Conservation (phyloP, 768 basidiomycete species). For the Kwoniella botswanensis region DNA sequence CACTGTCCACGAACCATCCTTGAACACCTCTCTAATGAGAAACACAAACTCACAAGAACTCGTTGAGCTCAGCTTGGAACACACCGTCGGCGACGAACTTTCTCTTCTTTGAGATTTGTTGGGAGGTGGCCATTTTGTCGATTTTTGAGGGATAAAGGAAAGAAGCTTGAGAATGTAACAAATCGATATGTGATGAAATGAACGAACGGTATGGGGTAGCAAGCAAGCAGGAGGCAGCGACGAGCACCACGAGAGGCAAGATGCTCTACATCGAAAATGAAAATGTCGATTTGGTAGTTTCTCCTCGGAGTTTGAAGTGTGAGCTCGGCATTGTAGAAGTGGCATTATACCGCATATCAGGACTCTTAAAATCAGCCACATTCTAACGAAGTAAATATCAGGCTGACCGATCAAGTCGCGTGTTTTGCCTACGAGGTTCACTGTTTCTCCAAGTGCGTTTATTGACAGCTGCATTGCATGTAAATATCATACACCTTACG, state of each 20-base stretch:
- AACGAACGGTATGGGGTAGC: constrained; percentile 11
- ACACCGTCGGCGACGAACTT: constrained; percentile 98
- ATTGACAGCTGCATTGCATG: too few species aligned
- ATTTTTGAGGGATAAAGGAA: constrained; percentile 27
- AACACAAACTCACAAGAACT: constrained; percentile 72
- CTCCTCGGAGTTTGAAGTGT: constrained; percentile 10
- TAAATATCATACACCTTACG: too few species aligned
- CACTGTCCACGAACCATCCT: neutral
- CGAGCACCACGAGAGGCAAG: neutral
- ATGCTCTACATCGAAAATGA: constrained; percentile 1
- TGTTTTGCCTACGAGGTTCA: too few species aligned
- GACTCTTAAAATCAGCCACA: neutral
- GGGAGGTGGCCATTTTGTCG: constrained; percentile 52
- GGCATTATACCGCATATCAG: too few species aligned
- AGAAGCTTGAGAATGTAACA: neutral
- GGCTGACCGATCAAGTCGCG: too few species aligned
- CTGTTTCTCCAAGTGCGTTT: too few species aligned
- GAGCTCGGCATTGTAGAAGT: neutral
- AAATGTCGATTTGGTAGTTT: constrained; percentile 12
- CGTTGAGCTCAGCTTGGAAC: constrained; percentile 97
- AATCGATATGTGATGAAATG: constrained; percentile 5
- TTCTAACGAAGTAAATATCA: too few species aligned
- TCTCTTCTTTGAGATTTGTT: constrained; percentile 90
- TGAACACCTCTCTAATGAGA: neutral
- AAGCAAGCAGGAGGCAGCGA: constrained; percentile 1